Conservation (phyloP, 202 grass and related monocot species). For the Hordeum pubiflorum region DNA sequence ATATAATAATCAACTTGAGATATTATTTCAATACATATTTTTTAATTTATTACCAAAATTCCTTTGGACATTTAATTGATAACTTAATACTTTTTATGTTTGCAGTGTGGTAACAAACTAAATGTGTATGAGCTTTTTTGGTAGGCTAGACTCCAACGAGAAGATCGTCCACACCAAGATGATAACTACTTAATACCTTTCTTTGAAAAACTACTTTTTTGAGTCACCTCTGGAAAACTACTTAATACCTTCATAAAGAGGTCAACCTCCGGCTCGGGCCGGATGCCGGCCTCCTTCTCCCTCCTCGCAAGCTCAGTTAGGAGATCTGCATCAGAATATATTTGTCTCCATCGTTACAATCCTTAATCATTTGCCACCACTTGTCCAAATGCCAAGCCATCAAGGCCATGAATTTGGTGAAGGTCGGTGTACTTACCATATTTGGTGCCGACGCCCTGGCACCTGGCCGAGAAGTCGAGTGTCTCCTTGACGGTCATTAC, state of each 20-base stretch:
- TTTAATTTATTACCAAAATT: too few relatives aligned
- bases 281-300: slow-evolving; percentile 66
- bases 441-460: slow-evolving; percentile 76
- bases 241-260: slow-evolving; percentile 85
- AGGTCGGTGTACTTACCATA: slow-evolving; percentile 40
- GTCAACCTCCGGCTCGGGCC: slow-evolving; percentile 82
- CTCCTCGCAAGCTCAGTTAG: slow-evolving; percentile 69
- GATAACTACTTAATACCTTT: background rate
- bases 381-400: background rate
- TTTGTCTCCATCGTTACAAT: background rate
- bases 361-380: background rate
- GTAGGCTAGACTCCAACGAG: background rate
- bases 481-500: slow-evolving; percentile 97
- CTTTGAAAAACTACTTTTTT: too few relatives aligned
- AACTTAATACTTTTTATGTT: too few relatives aligned
- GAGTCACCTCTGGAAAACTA: too few relatives aligned
- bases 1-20: too few relatives aligned
- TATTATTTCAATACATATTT: too few relatives aligned
- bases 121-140: too few relatives aligned
- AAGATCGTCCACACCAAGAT: background rate
- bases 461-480: slow-evolving; percentile 82
- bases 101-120: too few relatives aligned
- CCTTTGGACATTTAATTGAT: too few relatives aligned
- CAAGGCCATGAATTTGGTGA: background rate
- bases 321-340: slow-evolving; percentile 39